Base-by-base conservation (phyloP, 1,284 basidiomycete genomes). In the Irpex sp. region DNA sequence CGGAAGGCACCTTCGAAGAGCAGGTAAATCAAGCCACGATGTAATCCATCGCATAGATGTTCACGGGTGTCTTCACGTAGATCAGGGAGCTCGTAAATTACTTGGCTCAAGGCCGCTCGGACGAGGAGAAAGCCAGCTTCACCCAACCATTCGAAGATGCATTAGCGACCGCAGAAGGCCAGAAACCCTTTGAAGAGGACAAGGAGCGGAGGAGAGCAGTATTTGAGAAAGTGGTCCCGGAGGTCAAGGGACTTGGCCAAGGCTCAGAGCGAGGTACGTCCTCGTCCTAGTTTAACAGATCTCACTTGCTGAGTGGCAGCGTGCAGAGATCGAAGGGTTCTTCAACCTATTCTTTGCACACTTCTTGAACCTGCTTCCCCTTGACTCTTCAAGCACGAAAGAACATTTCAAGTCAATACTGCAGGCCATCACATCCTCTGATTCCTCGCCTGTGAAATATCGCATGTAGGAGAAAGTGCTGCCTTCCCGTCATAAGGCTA, bases 1-100 rank as follows among this genome's bases (percentile, higher is more conserved):
- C 90, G 23, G 93, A 95, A 75, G 90, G 93, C 62, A 91, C 93
- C 0, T 94, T 93, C 70, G 84, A 88, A 72, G 91, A 94, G 74
- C 91, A 93, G 84, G 92, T 92, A 70, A 65, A 69, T 58, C 4
- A 28, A 28, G 4, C 2, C 28, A 5, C 4, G 28, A 55, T 56
- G 8, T 39, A 19, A 5, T 21, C 8, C 23, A n/a, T 36, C 9
- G 28, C 10, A 21, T 19, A 51, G 49, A 28, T 7, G 42, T 23
- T 36, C 49, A 45, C 37, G 58, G 64, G 63, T 28, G 53, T 55
- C 57, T 61, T 16, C 58, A 39, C 49, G 18, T 73, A 94, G 89
- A 84, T 93, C 68, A 81, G 85, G 71, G 93, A 95, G 72, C 78
- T 94, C 49, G 84, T 91, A 52, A 84, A 85, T 68, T 95, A 93